These are phyloP conservation scores for Saccharum officinarum DNA, from an alignment of 176 grass and related monocot genomes.

Conservation along the genomic window DNA sequence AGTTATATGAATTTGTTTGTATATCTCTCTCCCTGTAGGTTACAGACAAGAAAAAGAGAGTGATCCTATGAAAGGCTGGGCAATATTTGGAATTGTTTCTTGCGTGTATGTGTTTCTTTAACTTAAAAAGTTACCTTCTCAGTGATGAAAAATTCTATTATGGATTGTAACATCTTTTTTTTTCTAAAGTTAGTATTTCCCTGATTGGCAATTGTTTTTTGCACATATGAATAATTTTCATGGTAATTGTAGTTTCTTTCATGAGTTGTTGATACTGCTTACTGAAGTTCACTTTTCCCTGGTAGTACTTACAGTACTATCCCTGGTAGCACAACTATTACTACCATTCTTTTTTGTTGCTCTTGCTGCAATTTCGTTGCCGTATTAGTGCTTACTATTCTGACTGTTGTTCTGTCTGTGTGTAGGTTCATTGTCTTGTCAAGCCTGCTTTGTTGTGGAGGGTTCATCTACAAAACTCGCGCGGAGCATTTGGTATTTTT, in stretches of 20 bases:
- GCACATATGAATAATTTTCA: constrained; percentile 26
- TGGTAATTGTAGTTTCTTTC: neutral
- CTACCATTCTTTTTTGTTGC: constrained; percentile 16
- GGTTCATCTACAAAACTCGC: constrained; percentile 72
- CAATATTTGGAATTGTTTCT: constrained; percentile 74
- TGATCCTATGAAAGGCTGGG: constrained; percentile 74
- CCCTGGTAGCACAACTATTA: neutral
- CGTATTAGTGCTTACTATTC: neutral
- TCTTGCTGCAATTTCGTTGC: constrained; percentile 12
- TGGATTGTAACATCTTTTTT: neutral
- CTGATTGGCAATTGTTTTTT: constrained; percentile 45
- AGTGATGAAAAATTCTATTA: neutral
- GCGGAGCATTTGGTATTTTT: constrained; percentile 61
- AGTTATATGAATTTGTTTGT: constrained; percentile 11
- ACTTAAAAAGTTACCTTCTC: constrained; percentile 16
- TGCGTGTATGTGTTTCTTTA: constrained; percentile 69
- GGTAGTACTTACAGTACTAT: constrained; percentile 20
- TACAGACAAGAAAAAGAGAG: constrained; percentile 60
- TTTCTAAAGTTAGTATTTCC: neutral
- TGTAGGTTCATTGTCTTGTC: constrained; percentile 68
- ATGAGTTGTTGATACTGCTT: constrained; percentile 16
- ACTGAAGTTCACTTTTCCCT: constrained; percentile 18
- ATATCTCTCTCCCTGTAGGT: constrained; percentile 35
- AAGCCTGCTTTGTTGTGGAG: constrained; percentile 78
- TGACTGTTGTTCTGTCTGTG: constrained; percentile 14